Evolutionary conservation across 2,329 filamentous ascomycete species (phyloP).

Genomic region (Diaporthe citrichinensis): DNA sequence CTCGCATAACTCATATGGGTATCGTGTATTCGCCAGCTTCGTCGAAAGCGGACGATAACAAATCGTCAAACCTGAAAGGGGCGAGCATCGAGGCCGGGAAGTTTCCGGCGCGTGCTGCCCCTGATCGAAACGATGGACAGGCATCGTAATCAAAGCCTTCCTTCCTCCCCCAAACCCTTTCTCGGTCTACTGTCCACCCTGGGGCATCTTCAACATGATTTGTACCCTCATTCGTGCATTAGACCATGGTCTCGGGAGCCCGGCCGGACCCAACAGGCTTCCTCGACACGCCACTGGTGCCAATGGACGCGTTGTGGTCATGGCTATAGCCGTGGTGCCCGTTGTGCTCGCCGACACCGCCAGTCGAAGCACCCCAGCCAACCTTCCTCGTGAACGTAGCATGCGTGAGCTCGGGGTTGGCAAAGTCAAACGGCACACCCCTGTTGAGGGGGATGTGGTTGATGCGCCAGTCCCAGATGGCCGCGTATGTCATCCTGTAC

Average conservation of each 20-base stretch:
- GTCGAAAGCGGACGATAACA: not conserved
- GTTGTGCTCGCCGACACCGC: not conserved
- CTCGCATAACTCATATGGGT: slow-evolving; percentile 19
- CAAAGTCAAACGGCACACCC: slow-evolving; percentile 51
- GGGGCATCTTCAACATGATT: not conserved
- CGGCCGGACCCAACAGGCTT: slow-evolving; percentile 34
- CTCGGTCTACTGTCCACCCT: too few relatives aligned
- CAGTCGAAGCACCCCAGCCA: slow-evolving; percentile 44
- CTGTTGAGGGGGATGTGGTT: slow-evolving; percentile 75
- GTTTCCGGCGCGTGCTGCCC: not conserved
- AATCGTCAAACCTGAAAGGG: not conserved
- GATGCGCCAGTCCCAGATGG: slow-evolving; percentile 77
- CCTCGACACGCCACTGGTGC: slow-evolving; percentile 27
- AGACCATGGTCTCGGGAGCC: slow-evolving; percentile 36
- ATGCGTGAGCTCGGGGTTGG: slow-evolving; percentile 43
- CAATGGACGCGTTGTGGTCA: slow-evolving; percentile 5
- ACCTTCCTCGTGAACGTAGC: slow-evolving; percentile 47
- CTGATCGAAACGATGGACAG: not conserved
- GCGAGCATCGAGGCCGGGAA: not conserved
- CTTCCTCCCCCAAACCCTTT: too few relatives aligned
- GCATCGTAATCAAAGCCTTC: too few relatives aligned
- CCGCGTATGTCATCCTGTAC: slow-evolving; percentile 77
- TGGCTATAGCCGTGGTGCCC: not conserved
- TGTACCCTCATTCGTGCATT: not conserved
- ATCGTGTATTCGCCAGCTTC: slow-evolving; percentile 18